These are phyloP conservation scores for Ilex aquifolium DNA, from an alignment of 257 asterid species.

Conservation along the genomic window DNA sequence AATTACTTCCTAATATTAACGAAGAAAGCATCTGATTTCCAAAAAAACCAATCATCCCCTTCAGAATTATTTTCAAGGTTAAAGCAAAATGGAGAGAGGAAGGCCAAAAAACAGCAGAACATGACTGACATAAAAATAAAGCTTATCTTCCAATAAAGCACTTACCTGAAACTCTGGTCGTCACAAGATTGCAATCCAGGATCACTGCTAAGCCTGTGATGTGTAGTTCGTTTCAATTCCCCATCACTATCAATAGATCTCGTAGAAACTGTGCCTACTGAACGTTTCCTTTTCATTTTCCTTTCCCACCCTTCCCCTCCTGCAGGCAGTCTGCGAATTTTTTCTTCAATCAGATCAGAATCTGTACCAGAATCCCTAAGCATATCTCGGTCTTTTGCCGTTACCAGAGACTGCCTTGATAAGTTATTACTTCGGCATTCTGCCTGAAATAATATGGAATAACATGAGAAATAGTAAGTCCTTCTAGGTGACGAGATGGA, in stretches of 20 bases:
- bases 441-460: slow-evolving; percentile 41
- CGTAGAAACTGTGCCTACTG: slow-evolving; percentile 72
- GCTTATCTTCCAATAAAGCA: slow-evolving; percentile 12
- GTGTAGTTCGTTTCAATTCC: slow-evolving; percentile 60
- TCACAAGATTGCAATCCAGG: slow-evolving; percentile 59
- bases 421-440: slow-evolving; percentile 48
- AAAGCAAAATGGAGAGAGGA: neutral
- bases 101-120: neutral
- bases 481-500: neutral
- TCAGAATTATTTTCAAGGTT: no score
- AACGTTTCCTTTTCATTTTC: slow-evolving; percentile 92
- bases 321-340: slow-evolving; percentile 75
- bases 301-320: slow-evolving; percentile 97
- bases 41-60: no score
- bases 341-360: slow-evolving; percentile 65
- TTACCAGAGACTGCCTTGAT: slow-evolving; percentile 53
- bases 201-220: slow-evolving; percentile 62
- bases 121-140: neutral
- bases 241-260: slow-evolving; percentile 70
- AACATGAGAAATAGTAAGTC: neutral
- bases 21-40: no score
- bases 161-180: slow-evolving; percentile 69
- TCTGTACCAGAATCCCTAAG: slow-evolving; percentile 52
- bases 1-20: no score
- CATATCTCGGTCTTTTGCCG: slow-evolving; percentile 67